Percentiles rank a stretch among this genome's conserved stretches.
phyloP scores from a whole-genome alignment of 306 rosid species.

The Hippophae tibetana region DNA sequence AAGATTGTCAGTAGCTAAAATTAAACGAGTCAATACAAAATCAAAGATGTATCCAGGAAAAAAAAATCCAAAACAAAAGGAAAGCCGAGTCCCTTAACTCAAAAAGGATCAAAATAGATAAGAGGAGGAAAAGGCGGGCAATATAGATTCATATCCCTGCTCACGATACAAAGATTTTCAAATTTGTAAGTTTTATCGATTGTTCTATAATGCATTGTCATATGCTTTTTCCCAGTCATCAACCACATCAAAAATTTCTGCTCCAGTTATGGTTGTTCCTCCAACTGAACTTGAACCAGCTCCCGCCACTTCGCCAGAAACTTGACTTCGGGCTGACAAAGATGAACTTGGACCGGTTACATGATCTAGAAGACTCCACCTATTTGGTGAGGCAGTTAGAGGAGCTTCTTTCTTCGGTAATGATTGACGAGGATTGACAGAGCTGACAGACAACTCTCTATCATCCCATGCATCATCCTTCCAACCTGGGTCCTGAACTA shows the following conservation, averaged over 20 bases:
- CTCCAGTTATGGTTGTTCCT: conserved; percentile 15
- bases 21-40: no score
- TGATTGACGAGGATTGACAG: conserved; percentile 45
- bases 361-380: conserved; percentile 55
- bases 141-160: conserved; percentile 2
- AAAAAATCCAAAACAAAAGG: no score
- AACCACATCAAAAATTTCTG: conserved; percentile 50
- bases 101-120: background rate
- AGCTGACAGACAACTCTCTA: conserved; percentile 46
- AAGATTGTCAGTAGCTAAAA: no score
- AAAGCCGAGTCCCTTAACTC: no score
- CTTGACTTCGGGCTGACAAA: conserved; percentile 16
- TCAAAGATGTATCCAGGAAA: no score
- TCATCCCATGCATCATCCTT: conserved; percentile 63
- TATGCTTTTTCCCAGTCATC: conserved; percentile 92
- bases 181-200: background rate
- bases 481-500: conserved; percentile 52
- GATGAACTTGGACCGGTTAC: conserved; percentile 42
- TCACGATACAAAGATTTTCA: conserved; percentile 1
- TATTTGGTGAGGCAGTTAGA: conserved; percentile 48
- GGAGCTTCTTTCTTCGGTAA: conserved; percentile 69
- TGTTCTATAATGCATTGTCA: conserved; percentile 20
- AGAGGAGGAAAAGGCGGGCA: no score
- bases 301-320: conserved; percentile 12
- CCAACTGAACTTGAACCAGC: background rate